Evolutionary conservation across 352 stramenopile genomes (phyloP).

Genomic region (Aphanomyces stellatus): DNA sequence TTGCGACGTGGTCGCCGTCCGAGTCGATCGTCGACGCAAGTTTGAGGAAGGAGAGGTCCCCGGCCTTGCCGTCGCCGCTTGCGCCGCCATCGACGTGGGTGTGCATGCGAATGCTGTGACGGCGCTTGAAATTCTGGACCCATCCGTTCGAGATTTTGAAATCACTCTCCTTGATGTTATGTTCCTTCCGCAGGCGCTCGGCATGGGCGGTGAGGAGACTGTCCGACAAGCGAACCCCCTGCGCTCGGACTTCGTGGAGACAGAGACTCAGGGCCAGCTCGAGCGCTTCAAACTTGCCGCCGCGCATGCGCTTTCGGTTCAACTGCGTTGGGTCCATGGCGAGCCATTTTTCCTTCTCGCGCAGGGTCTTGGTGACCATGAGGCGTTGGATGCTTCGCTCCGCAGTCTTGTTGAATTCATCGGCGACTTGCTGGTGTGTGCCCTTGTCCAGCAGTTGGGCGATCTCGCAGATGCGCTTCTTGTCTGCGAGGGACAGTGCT

Average conservation of each 20-base stretch:
- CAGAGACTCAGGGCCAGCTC: slow-evolving; percentile 9
- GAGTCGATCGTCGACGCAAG: background rate
- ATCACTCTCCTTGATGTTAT: slow-evolving; percentile 18
- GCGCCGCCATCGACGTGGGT: background rate
- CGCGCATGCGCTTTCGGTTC: slow-evolving; percentile 8
- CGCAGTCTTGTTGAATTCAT: slow-evolving; percentile 15
- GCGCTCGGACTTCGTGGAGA: slow-evolving; percentile 7
- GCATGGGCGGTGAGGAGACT: slow-evolving; percentile 10
- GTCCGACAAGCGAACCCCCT: slow-evolving; percentile 13
- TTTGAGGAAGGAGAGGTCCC: slow-evolving; percentile 2
- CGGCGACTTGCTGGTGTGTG: slow-evolving; percentile 16
- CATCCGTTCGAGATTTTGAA: slow-evolving; percentile 23
- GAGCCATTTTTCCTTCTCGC: slow-evolving; percentile 20
- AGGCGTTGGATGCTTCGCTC: slow-evolving; percentile 3
- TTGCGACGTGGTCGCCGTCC: background rate
- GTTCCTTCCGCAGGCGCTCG: slow-evolving; percentile 10
- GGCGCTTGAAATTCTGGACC: slow-evolving; percentile 20
- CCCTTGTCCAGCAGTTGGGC: slow-evolving; percentile 6
- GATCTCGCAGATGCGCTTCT: slow-evolving; percentile 22
- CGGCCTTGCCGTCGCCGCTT: background rate
- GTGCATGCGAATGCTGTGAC: slow-evolving; percentile 20
- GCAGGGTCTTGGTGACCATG: slow-evolving; percentile 17
- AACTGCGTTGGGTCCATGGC: slow-evolving; percentile 15
- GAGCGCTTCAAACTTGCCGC: slow-evolving; percentile 19
- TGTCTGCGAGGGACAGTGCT: slow-evolving; percentile 17